Base-by-base conservation (phyloP, 495 filamentous ascomycete species). In the Coniosporium apollinis region DNA sequence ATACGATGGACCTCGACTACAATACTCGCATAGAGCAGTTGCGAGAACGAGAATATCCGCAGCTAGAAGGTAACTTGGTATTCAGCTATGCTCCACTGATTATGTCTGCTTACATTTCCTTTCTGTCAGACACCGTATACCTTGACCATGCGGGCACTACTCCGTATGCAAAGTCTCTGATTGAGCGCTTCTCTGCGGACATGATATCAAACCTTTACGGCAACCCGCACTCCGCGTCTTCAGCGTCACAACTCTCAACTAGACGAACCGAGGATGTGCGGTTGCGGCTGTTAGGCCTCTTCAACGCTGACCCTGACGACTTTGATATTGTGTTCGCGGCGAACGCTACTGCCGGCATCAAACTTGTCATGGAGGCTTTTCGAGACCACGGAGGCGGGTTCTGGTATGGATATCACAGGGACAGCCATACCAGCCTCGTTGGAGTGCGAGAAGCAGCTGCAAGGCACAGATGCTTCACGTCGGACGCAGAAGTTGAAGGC, bases 61-160 rank as follows among this genome's bases (percentile, higher is more conserved):
- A 82, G 66, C 62, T 94, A n/a, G 65, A 69, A 54, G 78, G 85
- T 82, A 61, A 50, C 56, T 46, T 26, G 4, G 25, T 24, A 15
- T 11, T 18, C 14, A n/a, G 22, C 21, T 19, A 5, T 11, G 32
- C 19, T 30, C n/a, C 18, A 9, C 20, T n/a, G n/a, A 16, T n/a
- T n/a, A n/a, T n/a, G n/a, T n/a, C 42, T 89, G 82, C 67, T 37
- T 14, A 3, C 8, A 38, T 19, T 5, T 19, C 8, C 11, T 11
- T 7, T 17, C n/a, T 15, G 30, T 3, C 6, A n/a, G 36, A 43
- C 22, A 67, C 72, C 5, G 69, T 78, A 34, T 96, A 94, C 50
- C 75, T 94, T 18, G 87, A 96, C 46, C 86, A 96, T 74, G 87
- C 85, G 1, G 86, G 82, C 15, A 83, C 83, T 9, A 89, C 87